phyloP scores from a whole-genome alignment of 345 rosid genomes.

The Durio zibethinus region DNA sequence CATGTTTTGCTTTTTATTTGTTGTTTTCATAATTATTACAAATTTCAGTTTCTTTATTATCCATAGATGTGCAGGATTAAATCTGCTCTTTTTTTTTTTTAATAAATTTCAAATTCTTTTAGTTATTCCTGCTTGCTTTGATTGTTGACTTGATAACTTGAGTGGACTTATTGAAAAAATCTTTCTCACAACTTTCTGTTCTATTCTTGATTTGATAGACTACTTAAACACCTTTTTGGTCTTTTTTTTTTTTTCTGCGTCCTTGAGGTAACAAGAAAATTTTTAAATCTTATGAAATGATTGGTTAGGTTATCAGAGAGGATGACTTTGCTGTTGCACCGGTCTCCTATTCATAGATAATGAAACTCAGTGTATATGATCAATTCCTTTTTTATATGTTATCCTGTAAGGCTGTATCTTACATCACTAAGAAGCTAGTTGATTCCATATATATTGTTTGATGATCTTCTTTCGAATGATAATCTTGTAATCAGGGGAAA shows the following conservation, averaged over 20 bases:
- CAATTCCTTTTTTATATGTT: neutral
- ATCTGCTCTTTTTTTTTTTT: neutral
- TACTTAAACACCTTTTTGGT: neutral
- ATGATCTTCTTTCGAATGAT: neutral
- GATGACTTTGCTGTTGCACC: neutral
- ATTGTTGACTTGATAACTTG: neutral
- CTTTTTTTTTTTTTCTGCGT: no score
- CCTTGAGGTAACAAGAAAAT: neutral
- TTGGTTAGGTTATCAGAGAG: neutral
- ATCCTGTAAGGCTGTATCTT: neutral
- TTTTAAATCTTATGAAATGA: neutral
- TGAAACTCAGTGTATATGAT: neutral
- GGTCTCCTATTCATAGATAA: neutral
- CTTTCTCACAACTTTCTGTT: neutral
- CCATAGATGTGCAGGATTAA: neutral
- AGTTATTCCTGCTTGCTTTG: neutral
- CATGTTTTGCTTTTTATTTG: neutral
- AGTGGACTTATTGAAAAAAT: neutral
- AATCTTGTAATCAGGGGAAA: neutral
- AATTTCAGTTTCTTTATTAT: neutral
- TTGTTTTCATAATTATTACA: neutral
- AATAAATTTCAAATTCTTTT: constrained; percentile 6
- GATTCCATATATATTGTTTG: neutral
- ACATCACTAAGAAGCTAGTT: neutral
- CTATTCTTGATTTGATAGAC: neutral